Evolutionary conservation across 176 grass and related monocot species (phyloP).

Genomic region (Saccharum spontaneum): DNA sequence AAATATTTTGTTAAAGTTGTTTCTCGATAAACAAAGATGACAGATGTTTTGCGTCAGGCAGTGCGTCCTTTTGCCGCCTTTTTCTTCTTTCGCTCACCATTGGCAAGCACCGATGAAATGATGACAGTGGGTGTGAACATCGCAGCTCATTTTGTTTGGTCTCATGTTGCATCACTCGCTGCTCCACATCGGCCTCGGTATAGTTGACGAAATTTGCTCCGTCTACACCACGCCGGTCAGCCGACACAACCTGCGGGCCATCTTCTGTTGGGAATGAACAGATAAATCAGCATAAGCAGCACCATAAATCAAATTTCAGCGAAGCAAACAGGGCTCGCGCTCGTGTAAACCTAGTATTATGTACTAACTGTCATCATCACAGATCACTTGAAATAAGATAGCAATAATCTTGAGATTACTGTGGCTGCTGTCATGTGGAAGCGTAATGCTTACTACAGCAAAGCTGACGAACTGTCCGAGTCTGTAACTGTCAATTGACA

Average conservation of each 20-base stretch:
- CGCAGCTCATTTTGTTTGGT: slow-evolving; percentile 79
- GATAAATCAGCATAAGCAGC: too few species aligned
- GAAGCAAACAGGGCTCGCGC: too few species aligned
- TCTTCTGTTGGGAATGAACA: too few species aligned
- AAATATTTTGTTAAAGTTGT: too few species aligned
- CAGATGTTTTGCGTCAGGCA: not conserved
- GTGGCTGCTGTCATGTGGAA: not conserved
- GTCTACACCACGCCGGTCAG: not conserved
- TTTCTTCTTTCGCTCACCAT: slow-evolving; percentile 7
- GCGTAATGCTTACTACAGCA: not conserved
- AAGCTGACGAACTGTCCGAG: not conserved
- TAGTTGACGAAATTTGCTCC: slow-evolving; percentile 13
- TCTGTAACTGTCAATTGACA: not conserved
- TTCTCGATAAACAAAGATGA: too few species aligned
- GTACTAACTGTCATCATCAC: not conserved
- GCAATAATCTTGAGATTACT: not conserved
- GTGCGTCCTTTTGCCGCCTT: slow-evolving; percentile 31
- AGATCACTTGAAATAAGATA: not conserved
- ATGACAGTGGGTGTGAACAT: slow-evolving; percentile 36
- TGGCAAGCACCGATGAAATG: slow-evolving; percentile 25
- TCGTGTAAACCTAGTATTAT: not conserved
- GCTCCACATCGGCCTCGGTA: not conserved
- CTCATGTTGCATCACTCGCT: slow-evolving; percentile 82
- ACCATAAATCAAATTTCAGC: too few species aligned
- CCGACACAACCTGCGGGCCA: not conserved